Evolutionary conservation across 169 alveolate species (phyloP).

Genomic region (Plasmodium billcollinsi): DNA sequence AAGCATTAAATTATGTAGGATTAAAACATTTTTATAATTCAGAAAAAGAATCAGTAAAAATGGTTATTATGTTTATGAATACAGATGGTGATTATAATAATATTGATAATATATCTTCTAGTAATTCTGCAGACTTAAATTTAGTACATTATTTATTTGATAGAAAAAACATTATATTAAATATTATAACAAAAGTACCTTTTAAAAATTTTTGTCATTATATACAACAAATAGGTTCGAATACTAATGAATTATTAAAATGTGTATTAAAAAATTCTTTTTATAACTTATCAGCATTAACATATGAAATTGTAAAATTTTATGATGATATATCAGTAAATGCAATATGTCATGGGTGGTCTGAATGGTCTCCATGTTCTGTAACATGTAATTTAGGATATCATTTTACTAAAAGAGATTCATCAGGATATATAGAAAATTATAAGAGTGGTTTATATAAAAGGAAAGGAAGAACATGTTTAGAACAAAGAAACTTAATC

Average conservation of each 20-base stretch:
- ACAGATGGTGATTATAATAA: constrained; percentile 26
- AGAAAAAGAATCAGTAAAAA: neutral
- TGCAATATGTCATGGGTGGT: constrained; percentile 67
- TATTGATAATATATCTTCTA: neutral
- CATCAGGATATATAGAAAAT: neutral
- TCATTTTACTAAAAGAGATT: constrained; percentile 12
- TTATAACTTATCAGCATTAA: neutral
- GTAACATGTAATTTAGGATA: constrained; percentile 46
- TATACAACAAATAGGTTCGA: constrained; percentile 41
- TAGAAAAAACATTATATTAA: constrained; percentile 46
- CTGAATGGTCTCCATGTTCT: constrained; percentile 46
- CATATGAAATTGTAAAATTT: constrained; percentile 1
- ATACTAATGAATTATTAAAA: constrained; percentile 65
- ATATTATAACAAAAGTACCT: constrained; percentile 21
- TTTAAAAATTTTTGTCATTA: constrained; percentile 37
- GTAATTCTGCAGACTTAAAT: neutral
- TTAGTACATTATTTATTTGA: constrained; percentile 29
- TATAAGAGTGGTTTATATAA: constrained; percentile 31
- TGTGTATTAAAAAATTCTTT: constrained; percentile 48
- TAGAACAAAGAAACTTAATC: constrained; percentile 25
- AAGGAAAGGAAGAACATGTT: constrained; percentile 66
- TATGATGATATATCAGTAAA: constrained; percentile 52
- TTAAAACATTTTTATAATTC: constrained; percentile 47
- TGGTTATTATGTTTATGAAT: constrained; percentile 52
- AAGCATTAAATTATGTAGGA: constrained; percentile 54